Evolutionary conservation across 306 rosid species (phyloP), one percentile per base, ranked within the genome.

Genomic region (Nissolia schottii): DNA sequence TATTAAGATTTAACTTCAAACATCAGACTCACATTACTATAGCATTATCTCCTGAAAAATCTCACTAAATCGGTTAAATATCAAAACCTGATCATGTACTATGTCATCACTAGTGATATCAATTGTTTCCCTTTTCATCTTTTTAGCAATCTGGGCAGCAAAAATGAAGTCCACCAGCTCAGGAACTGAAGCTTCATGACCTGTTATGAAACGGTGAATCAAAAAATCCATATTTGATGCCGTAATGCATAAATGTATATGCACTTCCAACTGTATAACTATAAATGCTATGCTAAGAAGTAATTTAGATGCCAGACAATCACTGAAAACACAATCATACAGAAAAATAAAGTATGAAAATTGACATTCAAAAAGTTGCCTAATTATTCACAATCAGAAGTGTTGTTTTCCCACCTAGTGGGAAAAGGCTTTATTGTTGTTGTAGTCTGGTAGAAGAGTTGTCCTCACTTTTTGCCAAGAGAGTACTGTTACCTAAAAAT

Each of bases 151-250:
- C 83, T 83, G 98, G 37, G 93, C 83, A 68, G 96, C 97, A 63
- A 84, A 64, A 74, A 94, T 91, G 78, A 86, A 87, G 79, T 91
- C 91, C 81, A 94, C 96, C 63, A 94, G 83, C 63, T 86, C 92
- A 71, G 86, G 80, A 76, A 91, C 31, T 15, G 92, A 81, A 35
- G 96, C 92, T 64, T 80, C 74, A 79, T 50, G 73, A 82, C 98
- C 98, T 94, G 85, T 73, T 73, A 75, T 6, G 61, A 55, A 70
- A 61, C 51, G 72, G 27, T 34, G 40, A 77, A 67, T 61, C 38
- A 76, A 73, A 40, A 80, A 71, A 64, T 74, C 24, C 51, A 50
- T 28, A 63, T 19, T 5, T 10, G 15, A 45, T 20, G 66, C 32
- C 5, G 70, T 46, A 65, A 46, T 25, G 18, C 67, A 15, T 31